These are phyloP conservation scores for Hypoxylon sp. DNA, from an alignment of 2,329 filamentous ascomycete genomes.

Conservation along the genomic window DNA sequence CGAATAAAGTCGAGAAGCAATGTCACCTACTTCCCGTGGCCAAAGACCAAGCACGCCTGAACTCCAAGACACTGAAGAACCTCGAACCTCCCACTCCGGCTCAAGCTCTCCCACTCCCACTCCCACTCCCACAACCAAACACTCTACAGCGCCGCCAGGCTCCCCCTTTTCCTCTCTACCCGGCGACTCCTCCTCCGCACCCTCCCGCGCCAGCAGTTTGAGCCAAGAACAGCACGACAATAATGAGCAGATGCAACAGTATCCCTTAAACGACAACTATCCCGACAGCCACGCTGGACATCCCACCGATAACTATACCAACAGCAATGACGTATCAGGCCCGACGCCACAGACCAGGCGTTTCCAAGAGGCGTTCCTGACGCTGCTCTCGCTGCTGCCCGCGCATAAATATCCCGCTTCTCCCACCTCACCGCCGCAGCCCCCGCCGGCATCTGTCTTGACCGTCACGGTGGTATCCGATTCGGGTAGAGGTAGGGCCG, in stretches of 20 bases:
- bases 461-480: not conserved
- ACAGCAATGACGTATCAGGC: not conserved
- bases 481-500: not conserved
- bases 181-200: not conserved
- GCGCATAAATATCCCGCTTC: conserved; percentile 1
- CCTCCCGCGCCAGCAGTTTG: not conserved
- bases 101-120: not conserved
- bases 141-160: not conserved
- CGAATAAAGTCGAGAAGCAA: not conserved
- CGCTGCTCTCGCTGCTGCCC: conserved; percentile 12
- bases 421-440: not conserved
- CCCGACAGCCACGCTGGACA: not conserved
- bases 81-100: not conserved
- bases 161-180: not conserved
- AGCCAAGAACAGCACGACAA: not conserved
- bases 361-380: conserved; percentile 19
- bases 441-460: too few species aligned
- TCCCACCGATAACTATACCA: not conserved
- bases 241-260: not conserved
- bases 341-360: not conserved
- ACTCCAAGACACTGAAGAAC: not conserved
- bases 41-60: too few species aligned
- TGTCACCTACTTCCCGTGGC: not conserved
- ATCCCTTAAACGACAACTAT: not conserved
- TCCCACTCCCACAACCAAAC: not conserved